Conservation (phyloP, 768 basidiomycete species). For the Leccinum boreale region DNA sequence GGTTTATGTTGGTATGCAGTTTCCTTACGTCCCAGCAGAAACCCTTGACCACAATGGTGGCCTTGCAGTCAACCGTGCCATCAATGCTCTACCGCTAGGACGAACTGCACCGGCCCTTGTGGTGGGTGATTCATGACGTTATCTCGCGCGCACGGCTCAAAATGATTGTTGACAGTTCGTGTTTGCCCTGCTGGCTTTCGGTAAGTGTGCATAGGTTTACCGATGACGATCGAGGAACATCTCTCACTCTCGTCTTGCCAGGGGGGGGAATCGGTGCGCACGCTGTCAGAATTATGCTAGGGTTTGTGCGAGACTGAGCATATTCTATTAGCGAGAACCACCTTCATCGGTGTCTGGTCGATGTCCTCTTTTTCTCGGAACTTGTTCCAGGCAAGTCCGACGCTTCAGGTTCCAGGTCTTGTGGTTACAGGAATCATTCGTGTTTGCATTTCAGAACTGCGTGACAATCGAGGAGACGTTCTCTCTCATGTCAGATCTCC, state of each 20-base stretch:
- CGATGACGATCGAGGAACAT: background rate
- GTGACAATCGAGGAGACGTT: constrained; percentile 13
- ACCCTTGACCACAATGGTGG: background rate
- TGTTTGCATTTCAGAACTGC: background rate
- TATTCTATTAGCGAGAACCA: constrained; percentile 9
- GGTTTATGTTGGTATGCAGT: constrained; percentile 7
- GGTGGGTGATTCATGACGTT: constrained; percentile 1
- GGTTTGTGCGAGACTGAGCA: constrained; percentile 3
- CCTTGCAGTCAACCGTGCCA: constrained; percentile 3
- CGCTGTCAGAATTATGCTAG: background rate
- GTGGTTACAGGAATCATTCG: background rate
- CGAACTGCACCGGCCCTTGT: constrained; percentile 9
- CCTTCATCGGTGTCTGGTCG: constrained; percentile 9
- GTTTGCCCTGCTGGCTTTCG: constrained; percentile 9
- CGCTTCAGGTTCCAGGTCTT: background rate
- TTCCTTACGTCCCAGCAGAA: background rate
- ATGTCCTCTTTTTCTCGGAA: background rate
- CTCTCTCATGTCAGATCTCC: constrained; percentile 13
- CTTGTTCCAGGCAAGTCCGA: constrained; percentile 9
- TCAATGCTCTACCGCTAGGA: constrained; percentile 9
- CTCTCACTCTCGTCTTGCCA: background rate
- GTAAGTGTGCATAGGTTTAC: constrained; percentile 1
- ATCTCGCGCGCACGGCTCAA: background rate
- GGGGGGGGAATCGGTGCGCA: constrained; percentile 7
- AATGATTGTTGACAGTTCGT: constrained; percentile 1